Conservation (phyloP, 2,329 filamentous ascomycete genomes). For the Meredithiella fracta region DNA sequence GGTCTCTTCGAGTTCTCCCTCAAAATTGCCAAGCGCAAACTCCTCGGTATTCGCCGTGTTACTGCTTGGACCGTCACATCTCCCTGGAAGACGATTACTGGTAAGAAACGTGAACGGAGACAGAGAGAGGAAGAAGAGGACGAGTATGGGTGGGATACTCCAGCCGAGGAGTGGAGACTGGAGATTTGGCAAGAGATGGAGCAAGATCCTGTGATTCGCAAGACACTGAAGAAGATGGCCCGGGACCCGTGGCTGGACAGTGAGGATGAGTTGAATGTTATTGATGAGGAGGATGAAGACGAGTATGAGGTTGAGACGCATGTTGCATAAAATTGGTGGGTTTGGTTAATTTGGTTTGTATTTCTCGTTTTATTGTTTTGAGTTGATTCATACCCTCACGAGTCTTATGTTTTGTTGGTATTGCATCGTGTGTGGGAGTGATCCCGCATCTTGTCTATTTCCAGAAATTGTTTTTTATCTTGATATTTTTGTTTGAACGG, state of each 20-base stretch:
- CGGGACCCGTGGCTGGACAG: slow-evolving; percentile 17
- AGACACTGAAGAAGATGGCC: slow-evolving; percentile 27
- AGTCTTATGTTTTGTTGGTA: slow-evolving; percentile 6
- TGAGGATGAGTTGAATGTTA: slow-evolving; percentile 6
- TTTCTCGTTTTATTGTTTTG: slow-evolving; percentile 1
- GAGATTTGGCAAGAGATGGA: slow-evolving; percentile 44
- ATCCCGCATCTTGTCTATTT: not conserved
- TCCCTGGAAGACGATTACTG: slow-evolving; percentile 20
- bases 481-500: too few relatives aligned
- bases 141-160: slow-evolving; percentile 7
- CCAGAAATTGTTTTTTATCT: too few relatives aligned
- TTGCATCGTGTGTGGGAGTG: not conserved
- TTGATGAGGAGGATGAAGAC: slow-evolving; percentile 10
- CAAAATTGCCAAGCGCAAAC: slow-evolving; percentile 29
- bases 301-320: not conserved
- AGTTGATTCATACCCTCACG: not conserved
- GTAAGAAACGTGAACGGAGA: slow-evolving; percentile 17
- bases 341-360: not conserved
- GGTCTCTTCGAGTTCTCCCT: slow-evolving; percentile 49
- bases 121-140: slow-evolving; percentile 11
- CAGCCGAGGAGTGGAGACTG: slow-evolving; percentile 30
- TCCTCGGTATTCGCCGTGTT: slow-evolving; percentile 23
- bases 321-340: not conserved
- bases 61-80: slow-evolving; percentile 14
- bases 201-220: slow-evolving; percentile 29